phyloP scores from a whole-genome alignment of 1,284 basidiomycete species.

The Inonotus hispidus region DNA sequence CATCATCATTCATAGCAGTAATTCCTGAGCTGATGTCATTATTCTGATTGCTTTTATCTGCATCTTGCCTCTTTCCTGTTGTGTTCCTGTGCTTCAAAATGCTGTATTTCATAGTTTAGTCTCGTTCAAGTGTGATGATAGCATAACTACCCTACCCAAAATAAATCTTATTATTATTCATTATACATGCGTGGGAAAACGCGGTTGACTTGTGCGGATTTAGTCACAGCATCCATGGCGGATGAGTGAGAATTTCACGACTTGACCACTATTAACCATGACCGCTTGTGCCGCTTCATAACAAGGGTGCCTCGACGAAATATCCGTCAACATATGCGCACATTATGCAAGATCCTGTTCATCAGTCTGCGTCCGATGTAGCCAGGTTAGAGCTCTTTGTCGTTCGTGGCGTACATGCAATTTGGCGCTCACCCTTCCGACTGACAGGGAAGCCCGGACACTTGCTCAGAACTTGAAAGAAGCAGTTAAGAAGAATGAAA shows the following conservation, averaged over 20 bases:
- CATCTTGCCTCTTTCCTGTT: background rate
- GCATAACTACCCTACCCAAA: too few species aligned
- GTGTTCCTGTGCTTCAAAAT: background rate
- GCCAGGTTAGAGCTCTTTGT: slow-evolving; percentile 6
- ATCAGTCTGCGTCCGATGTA: slow-evolving; percentile 10
- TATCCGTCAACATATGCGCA: background rate
- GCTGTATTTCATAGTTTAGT: slow-evolving; percentile 10
- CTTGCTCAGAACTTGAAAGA: slow-evolving; percentile 66
- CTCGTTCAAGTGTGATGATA: background rate
- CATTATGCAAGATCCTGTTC: slow-evolving; percentile 10
- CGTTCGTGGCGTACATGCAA: background rate
- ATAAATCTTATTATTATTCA: too few species aligned
- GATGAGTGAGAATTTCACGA: background rate
- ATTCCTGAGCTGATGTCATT: background rate
- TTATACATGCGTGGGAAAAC: background rate
- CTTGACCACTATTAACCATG: background rate
- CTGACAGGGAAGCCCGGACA: slow-evolving; percentile 59
- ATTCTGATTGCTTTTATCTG: background rate
- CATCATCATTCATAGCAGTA: slow-evolving; percentile 1
- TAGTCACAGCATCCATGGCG: background rate
- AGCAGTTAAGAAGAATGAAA: slow-evolving; percentile 62
- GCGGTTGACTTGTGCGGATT: background rate
- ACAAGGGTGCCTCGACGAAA: background rate
- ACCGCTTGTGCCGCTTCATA: background rate
- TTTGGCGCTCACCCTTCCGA: background rate